phyloP scores from a whole-genome alignment of 1,284 basidiomycete genomes.

The Ceratobasidium theobromae region DNA sequence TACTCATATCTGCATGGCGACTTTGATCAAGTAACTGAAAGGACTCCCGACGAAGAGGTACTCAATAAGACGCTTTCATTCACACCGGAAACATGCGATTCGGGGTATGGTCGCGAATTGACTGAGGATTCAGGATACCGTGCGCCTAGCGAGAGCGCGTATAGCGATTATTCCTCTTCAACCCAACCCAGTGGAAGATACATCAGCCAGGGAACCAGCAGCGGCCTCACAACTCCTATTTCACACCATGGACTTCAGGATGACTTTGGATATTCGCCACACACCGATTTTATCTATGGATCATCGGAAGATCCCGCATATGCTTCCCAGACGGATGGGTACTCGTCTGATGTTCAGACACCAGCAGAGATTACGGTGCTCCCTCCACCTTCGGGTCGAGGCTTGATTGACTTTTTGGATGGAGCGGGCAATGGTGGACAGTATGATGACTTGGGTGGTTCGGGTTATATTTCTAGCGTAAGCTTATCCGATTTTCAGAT shows the following conservation, averaged over 20 bases:
- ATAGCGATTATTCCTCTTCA: constrained; percentile 2
- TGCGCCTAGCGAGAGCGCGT: not conserved
- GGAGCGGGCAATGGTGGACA: not conserved
- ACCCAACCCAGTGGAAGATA: not conserved
- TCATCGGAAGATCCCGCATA: not conserved
- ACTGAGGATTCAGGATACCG: not conserved
- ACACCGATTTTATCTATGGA: not conserved
- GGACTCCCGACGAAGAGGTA: no score
- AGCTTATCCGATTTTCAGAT: not conserved
- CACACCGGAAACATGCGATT: not conserved
- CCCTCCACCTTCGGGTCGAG: constrained; percentile 4
- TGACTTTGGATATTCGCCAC: constrained; percentile 1
- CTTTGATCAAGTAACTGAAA: no score
- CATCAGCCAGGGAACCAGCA: not conserved
- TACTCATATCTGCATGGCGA: not conserved
- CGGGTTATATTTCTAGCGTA: constrained; percentile 12
- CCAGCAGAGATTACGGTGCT: constrained; percentile 24
- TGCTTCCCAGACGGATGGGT: not conserved
- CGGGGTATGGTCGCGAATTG: not conserved
- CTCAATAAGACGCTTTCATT: no score
- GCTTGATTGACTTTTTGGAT: not conserved
- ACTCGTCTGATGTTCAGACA: not conserved
- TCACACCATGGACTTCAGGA: not conserved
- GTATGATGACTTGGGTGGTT: not conserved
- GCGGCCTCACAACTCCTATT: not conserved